Base-by-base conservation (phyloP, 2,329 filamentous ascomycete species). In the Chaetomiaceae sp. region DNA sequence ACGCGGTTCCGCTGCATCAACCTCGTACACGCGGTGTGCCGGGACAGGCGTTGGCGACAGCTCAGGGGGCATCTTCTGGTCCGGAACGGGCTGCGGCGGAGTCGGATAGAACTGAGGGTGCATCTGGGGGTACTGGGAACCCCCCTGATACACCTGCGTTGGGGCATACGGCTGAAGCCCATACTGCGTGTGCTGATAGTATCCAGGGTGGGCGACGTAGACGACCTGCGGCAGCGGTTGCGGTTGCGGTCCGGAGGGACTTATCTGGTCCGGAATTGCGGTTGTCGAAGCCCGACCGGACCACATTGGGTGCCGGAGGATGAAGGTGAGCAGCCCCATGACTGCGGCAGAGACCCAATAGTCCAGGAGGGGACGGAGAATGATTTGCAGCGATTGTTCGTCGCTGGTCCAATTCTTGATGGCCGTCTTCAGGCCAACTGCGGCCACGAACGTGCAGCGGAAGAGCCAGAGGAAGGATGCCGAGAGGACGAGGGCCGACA, bases 391-490 rank as follows among this genome's bases (percentile, higher is more conserved):
- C 4, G 19, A n/a, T 2, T 4, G 4, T 20, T 50, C 54, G 1
- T 33, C 22, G 3, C 1, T 6, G 12, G 40, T 37, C 54, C 50
- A 56, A 6, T 47, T 31, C 4, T 14, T 36, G 4, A 23, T n/a
- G 12, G 37, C 14, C 5, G 5, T 34, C 46, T 51, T 56, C 36
- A 56, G 23, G 36, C 40, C 47, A 7, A 50, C 20, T 2, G 50
- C 36, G 12, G 53, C 12, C 23, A 48, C 33, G 33, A 46, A 56
- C 11, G 19, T 22, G 36, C 49, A 53, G 40, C 44, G 49, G 29
- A 56, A 15, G 20, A 53, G 40, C 54, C 54, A 56, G 3, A 56
- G 42, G 19, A 56, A 12, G 20, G 54, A 53, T 6, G 54, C 46
- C 3, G 37, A n/a, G 1, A 56, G 15, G 12, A 56, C 19, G 4